These are phyloP conservation scores for Lactifluus hygrophoroides DNA, from an alignment of 768 basidiomycete genomes.

Conservation along the genomic window DNA sequence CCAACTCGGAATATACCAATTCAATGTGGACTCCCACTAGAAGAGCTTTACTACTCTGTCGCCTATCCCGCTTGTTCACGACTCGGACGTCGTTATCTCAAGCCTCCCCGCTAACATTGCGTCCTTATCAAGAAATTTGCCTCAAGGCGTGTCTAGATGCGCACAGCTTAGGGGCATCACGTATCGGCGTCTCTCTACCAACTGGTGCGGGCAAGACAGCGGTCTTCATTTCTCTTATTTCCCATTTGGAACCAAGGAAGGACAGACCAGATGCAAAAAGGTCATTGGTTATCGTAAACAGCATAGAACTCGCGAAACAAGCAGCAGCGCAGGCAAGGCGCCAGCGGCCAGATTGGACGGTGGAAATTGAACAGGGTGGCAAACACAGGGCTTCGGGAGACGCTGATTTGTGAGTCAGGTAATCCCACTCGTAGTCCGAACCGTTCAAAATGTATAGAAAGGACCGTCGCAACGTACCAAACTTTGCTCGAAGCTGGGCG, in stretches of 20 bases:
- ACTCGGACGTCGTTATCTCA: not conserved
- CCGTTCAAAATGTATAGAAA: conserved; percentile 25
- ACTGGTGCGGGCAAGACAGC: conserved; percentile 88
- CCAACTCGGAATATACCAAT: too few relatives aligned
- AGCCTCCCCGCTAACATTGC: conserved; percentile 34
- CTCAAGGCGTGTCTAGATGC: conserved; percentile 70
- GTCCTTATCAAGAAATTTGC: conserved; percentile 87
- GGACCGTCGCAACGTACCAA: conserved; percentile 86
- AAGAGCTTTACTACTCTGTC: not conserved
- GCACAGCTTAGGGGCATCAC: conserved; percentile 52
- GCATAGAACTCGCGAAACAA: conserved; percentile 82
- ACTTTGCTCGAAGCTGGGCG: conserved; percentile 60
- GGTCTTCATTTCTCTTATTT: conserved; percentile 79
- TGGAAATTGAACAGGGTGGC: conserved; percentile 88
- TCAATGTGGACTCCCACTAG: not conserved
- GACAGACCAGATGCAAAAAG: conserved; percentile 38
- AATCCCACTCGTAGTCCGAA: not conserved
- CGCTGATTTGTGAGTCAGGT: conserved; percentile 69
- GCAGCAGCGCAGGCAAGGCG: conserved; percentile 62
- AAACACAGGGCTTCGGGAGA: conserved; percentile 65
- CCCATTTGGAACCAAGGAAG: conserved; percentile 40
- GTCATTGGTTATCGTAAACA: conserved; percentile 82
- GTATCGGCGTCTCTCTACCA: conserved; percentile 78
- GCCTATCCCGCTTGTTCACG: not conserved
- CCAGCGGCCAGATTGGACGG: conserved; percentile 62